Evolutionary conservation across 176 grass and related monocot species (phyloP).

Genomic region (Aegilops tauschii): DNA sequence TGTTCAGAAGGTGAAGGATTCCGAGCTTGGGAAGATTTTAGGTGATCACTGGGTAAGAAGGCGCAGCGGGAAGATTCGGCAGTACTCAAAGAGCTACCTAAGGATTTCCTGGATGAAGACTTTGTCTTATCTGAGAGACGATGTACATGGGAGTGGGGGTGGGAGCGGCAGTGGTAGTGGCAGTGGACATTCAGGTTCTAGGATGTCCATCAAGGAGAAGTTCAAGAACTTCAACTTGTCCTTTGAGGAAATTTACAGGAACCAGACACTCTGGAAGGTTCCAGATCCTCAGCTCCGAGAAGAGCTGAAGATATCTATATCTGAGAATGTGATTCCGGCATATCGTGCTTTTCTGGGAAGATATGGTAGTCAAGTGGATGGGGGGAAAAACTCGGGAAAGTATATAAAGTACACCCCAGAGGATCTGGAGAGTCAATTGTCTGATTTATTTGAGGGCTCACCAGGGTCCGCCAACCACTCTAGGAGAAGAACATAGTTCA

Average conservation of each 20-base stretch:
- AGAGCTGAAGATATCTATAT: conserved; percentile 94
- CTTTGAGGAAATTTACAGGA: conserved; percentile 90
- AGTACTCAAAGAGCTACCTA: conserved; percentile 81
- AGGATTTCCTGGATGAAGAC: conserved; percentile 80
- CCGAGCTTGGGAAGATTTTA: conserved; percentile 87
- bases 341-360: conserved; percentile 92
- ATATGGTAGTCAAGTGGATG: conserved; percentile 73
- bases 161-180: conserved; percentile 38
- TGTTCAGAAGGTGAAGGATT: conserved; percentile 83
- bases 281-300: conserved; percentile 84
- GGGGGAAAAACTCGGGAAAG: conserved; percentile 55
- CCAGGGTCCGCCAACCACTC: conserved; percentile 48
- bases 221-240: conserved; percentile 91
- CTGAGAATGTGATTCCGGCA: conserved; percentile 83
- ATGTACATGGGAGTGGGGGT: conserved; percentile 47
- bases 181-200: conserved; percentile 71
- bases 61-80: conserved; percentile 71
- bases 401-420: conserved; percentile 88
- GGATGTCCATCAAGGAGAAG: conserved; percentile 78
- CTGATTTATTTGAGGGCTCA: conserved; percentile 80
- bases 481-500: conserved; percentile 64
- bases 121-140: conserved; percentile 84
- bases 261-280: conserved; percentile 90
- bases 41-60: conserved; percentile 82
- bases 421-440: conserved; percentile 78